A percentile compares a stretch with the other conserved stretches of the same genome.
These are phyloP conservation scores for Elaeis oleifera DNA, from an alignment of 202 grass and related monocot species.

Conservation along the genomic window DNA sequence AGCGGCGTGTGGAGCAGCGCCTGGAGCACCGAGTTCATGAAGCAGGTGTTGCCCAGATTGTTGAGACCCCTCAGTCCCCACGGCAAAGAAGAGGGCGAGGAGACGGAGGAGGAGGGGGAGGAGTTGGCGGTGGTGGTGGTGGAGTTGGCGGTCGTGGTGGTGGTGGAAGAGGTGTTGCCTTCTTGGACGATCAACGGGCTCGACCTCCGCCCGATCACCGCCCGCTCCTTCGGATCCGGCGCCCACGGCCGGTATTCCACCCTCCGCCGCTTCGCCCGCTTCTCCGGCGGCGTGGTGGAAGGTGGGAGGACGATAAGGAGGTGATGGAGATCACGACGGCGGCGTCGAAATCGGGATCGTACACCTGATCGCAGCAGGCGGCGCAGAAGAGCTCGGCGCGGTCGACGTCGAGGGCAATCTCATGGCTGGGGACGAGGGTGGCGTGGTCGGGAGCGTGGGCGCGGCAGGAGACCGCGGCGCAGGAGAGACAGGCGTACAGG, in stretches of 20 bases:
- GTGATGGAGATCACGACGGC: too few species aligned
- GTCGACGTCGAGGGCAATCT: slow-evolving; percentile 26
- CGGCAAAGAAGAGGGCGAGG: slow-evolving; percentile 23
- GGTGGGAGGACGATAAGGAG: not conserved
- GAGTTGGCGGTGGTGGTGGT: slow-evolving; percentile 32
- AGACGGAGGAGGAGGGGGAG: not conserved
- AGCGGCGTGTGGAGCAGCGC: slow-evolving; percentile 85
- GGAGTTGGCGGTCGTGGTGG: slow-evolving; percentile 14
- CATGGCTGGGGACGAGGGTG: slow-evolving; percentile 39
- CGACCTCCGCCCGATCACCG: too few species aligned
- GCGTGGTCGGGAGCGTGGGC: slow-evolving; percentile 49
- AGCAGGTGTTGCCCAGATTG: slow-evolving; percentile 95
- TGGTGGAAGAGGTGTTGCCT: too few species aligned
- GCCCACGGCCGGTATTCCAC: too few species aligned
- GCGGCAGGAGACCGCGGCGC: slow-evolving; percentile 62
- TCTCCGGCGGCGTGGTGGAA: not conserved
- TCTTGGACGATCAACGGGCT: too few species aligned
- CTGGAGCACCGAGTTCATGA: slow-evolving; percentile 97
- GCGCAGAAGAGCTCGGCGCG: too few species aligned
- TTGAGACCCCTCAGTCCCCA: slow-evolving; percentile 73
- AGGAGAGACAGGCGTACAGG: slow-evolving; percentile 78
- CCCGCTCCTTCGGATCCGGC: too few species aligned
- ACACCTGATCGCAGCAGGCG: too few species aligned
- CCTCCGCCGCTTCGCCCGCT: too few species aligned
- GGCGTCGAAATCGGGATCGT: too few species aligned